A percentile compares a stretch with the other conserved stretches of the same genome.
These are phyloP conservation scores for Trametes versicolor DNA, from an alignment of 1,284 basidiomycete genomes.

Conservation along the genomic window DNA sequence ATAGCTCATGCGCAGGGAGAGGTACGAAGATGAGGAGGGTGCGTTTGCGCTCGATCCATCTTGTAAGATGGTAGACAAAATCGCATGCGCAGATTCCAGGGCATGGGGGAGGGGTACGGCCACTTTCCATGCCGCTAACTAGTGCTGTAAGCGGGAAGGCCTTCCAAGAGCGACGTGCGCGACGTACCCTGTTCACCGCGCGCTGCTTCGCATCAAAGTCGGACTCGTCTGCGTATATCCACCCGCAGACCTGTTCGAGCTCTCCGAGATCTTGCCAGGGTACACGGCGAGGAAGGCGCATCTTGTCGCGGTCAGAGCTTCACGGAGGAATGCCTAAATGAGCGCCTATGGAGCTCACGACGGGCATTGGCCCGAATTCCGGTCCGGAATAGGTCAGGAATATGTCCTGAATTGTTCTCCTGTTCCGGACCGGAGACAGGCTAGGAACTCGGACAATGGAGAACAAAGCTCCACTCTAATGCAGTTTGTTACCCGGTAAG, in stretches of 20 bases:
- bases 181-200: slow-evolving; percentile 78
- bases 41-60: slow-evolving; percentile 45
- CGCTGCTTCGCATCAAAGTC: slow-evolving; percentile 64
- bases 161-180: slow-evolving; percentile 16
- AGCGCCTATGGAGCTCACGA: not conserved
- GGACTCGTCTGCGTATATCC: slow-evolving; percentile 79
- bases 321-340: not conserved
- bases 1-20: slow-evolving; percentile 72
- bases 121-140: slow-evolving; percentile 84
- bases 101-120: slow-evolving; percentile 78
- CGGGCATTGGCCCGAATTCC: no score
- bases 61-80: slow-evolving; percentile 71
- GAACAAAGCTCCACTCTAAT: no score
- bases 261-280: slow-evolving; percentile 84
- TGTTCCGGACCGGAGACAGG: no score
- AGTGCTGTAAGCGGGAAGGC: slow-evolving; percentile 21
- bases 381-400: no score
- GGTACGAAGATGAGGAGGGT: slow-evolving; percentile 46
- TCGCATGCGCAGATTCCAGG: slow-evolving; percentile 74
- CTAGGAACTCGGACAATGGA: no score
- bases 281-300: slow-evolving; percentile 84
- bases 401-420: no score
- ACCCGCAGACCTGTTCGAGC: slow-evolving; percentile 83
- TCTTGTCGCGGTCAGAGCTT: slow-evolving; percentile 41
- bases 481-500: no score